Base-by-base conservation (phyloP, 345 rosid genomes). In the Heritiera littoralis region DNA sequence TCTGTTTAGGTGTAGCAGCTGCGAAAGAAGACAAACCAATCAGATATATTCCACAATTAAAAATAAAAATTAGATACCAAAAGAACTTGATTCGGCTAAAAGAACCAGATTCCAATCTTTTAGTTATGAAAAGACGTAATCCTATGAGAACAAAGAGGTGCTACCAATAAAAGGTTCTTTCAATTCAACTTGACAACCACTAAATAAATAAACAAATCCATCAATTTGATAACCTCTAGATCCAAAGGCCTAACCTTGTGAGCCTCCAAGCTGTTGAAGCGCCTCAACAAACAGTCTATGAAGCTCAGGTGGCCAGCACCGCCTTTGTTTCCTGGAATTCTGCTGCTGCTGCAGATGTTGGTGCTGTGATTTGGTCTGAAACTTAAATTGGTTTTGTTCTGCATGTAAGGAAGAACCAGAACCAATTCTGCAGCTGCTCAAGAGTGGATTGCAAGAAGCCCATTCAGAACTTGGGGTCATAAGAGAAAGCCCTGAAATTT, bases 1-100 rank as follows among this genome's bases (percentile, higher is more conserved):
- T 90, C 82, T 89, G 95, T 77, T 92, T 92, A 65, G 97, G 97
- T 74, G 96, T 92, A 64, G 94, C 98, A 63, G 77, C 97, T 92
- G 79, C 9, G 64, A 84, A 78, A 80, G 49, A 78, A 78, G 78
- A 63, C 14, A 55, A 49, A 58, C 13, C 64, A 48, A 52, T 70
- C 52, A 76, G 14, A 70, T 59, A 13, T 3, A 9, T 8, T 3
- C 51, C 56, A 6, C 40, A 2, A 18, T 7, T 5, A 11, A 45
- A 49, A 40, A 17, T 41, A 43, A 7, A 40, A 66, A 0, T 30
- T 2, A 30, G 51, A 55, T 10, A 49, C 76, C 15, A 66, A 41
- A 55, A 78, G 65, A 49, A 32, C 67, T 9, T 15, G 1, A 63
- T 71, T 43, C 66, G 9, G 49, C 43, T 67, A 54, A 55, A 35